Conservation (phyloP, 805 yeast species). For the Huiozyma sinensis region DNA sequence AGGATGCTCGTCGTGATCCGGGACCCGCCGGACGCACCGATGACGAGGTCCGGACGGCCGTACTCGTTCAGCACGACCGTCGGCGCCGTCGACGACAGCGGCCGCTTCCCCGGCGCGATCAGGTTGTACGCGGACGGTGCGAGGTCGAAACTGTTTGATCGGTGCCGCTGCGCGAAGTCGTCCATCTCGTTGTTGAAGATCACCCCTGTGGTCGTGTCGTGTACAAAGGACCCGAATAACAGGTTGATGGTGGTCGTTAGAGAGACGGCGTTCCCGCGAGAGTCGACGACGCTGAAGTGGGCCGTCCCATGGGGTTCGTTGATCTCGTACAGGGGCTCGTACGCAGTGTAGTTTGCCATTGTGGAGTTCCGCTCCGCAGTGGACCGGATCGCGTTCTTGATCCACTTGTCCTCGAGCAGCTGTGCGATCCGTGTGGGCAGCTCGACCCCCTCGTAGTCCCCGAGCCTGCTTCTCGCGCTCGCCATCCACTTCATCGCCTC, state of each 20-base stretch:
- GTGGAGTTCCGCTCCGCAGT: slow-evolving; percentile 32
- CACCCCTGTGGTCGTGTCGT: slow-evolving; percentile 74
- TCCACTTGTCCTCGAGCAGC: slow-evolving; percentile 48
- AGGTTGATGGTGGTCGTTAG: slow-evolving; percentile 85
- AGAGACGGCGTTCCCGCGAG: slow-evolving; percentile 63
- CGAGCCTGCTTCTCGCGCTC: slow-evolving; percentile 73
- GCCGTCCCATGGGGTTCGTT: slow-evolving; percentile 87
- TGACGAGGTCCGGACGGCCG: slow-evolving; percentile 48
- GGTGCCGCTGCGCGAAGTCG: slow-evolving; percentile 70
- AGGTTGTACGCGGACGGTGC: slow-evolving; percentile 75
- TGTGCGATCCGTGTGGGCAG: slow-evolving; percentile 32
- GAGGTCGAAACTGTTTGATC: slow-evolving; percentile 66
- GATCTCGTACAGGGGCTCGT: slow-evolving; percentile 67
- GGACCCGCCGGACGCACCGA: slow-evolving; percentile 95
- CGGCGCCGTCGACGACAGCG: slow-evolving; percentile 77
- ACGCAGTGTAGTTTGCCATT: slow-evolving; percentile 52
- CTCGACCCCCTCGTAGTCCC: slow-evolving; percentile 40
- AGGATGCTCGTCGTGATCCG: slow-evolving; percentile 74
- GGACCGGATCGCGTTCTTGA: slow-evolving; percentile 34
- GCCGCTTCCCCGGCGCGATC: slow-evolving; percentile 66
- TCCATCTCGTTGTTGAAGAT: slow-evolving; percentile 89
- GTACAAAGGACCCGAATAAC: slow-evolving; percentile 71
- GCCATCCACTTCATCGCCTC: slow-evolving; percentile 95
- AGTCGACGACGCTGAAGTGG: slow-evolving; percentile 73
- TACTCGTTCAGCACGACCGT: slow-evolving; percentile 45